phyloP scores from a whole-genome alignment of 495 filamentous ascomycete genomes.

The Aspergillus carlsbadensis region DNA sequence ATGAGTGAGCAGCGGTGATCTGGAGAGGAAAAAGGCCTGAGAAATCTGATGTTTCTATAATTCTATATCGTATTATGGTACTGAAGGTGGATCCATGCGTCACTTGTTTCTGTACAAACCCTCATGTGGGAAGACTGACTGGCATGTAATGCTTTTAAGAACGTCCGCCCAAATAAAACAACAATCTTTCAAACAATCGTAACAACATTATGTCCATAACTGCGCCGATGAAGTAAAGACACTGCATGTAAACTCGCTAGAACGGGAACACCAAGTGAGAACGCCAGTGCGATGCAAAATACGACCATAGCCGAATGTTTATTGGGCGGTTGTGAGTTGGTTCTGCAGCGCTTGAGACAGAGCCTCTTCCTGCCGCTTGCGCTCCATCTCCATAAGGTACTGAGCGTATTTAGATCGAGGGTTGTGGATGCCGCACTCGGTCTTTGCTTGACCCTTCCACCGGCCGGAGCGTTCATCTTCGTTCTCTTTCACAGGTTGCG shows the following conservation, averaged over 20 bases:
- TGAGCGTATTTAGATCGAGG: conserved; percentile 88
- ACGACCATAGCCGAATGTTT: conserved; percentile 13
- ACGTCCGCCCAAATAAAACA: conserved; percentile 9
- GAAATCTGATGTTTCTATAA: neutral
- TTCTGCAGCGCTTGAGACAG: conserved; percentile 45
- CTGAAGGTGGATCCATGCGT: conserved; percentile 15
- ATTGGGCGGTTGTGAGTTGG: conserved; percentile 33
- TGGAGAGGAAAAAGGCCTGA: neutral
- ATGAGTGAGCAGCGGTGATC: neutral
- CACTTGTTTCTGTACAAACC: conserved; percentile 21
- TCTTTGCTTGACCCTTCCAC: conserved; percentile 94
- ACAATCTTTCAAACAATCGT: conserved; percentile 14
- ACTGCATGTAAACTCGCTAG: conserved; percentile 22
- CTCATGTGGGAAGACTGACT: conserved; percentile 8
- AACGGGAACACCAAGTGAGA: conserved; percentile 15
- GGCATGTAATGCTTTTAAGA: conserved; percentile 12
- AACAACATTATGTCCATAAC: conserved; percentile 11
- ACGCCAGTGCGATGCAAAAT: conserved; percentile 24
- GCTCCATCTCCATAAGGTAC: conserved; percentile 72
- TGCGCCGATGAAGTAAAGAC: conserved; percentile 12
- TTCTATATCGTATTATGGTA: conserved; percentile 18
- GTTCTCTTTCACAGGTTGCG: conserved; percentile 80
- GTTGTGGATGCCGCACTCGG: conserved; percentile 98
- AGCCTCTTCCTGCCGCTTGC: conserved; percentile 67
- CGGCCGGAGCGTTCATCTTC: conserved; percentile 97